Evolutionary conservation across 257 asterid species (phyloP), one percentile per base, ranked within the genome.

Genomic region (Paulownia fortunei): DNA sequence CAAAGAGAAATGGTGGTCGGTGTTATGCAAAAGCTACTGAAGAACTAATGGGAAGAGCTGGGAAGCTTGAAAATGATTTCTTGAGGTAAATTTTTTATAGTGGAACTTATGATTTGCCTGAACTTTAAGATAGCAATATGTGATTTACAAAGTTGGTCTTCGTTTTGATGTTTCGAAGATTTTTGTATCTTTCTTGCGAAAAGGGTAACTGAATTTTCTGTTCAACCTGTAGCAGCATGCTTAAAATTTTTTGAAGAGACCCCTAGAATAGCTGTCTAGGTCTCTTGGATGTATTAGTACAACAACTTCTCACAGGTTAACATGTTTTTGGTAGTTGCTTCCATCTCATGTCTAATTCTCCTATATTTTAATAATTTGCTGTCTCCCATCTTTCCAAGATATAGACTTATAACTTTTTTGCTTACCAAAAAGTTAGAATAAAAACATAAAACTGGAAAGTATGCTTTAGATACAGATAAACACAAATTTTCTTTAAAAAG

Each of bases 21-120:
- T 56, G 72, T 32, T 72, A 72, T 78, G 82, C 62, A 55, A 85
- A 86, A 84, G 78, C 55, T 46, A 49, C 73, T 7, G 81, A 86
- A 73, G 90, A 84, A 58, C 81, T 88, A 27, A 49, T 68, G 68
- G 91, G 78, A 47, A 92, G 82, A 89, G 81, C 86, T 24, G 85
- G 60, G 82, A 88, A 74, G 85, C 87, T 94, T 52, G 96, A 94
- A 76, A 74, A 72, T 73, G 92, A 84, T 71, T 89, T 89, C 64
- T 66, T 55, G 76, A 88, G 97, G 98, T 94, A 92, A 84, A 36
- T 54, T 30, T 24, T 74, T 23, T 66, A 5, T 52, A 46, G 10
- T 23, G 49, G 23, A 58, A 64, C 42, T 54, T 77, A 47, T 37
- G 27, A 9, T 19, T 56, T 49, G 8, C 16, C 16, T 61, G 68